phyloP scores from a whole-genome alignment of 768 basidiomycete genomes.

The Leucocoprinus sp. region DNA sequence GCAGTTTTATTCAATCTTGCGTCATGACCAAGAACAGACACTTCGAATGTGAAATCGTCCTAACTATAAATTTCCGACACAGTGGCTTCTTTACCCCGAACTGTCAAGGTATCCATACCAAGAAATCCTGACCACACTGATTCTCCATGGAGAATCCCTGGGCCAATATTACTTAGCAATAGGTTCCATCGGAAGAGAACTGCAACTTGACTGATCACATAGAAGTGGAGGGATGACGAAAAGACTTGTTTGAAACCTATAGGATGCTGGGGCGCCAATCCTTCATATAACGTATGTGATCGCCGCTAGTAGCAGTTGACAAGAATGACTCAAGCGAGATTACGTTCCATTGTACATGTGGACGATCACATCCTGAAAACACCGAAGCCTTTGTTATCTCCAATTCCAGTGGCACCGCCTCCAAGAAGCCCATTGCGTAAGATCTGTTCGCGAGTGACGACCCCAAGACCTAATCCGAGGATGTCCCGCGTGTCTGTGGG shows the following conservation, averaged over 20 bases:
- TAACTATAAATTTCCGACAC: conserved; percentile 42
- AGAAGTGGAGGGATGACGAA: too few relatives aligned
- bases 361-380: conserved; percentile 76
- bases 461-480: conserved; percentile 77
- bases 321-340: neutral
- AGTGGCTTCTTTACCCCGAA: conserved; percentile 33
- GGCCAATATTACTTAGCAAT: conserved; percentile 11
- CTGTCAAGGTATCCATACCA: conserved; percentile 38
- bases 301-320: too few relatives aligned
- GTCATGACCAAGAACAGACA: conserved; percentile 36
- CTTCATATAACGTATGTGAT: too few relatives aligned
- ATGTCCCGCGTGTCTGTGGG: conserved; percentile 86
- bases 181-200: too few relatives aligned
- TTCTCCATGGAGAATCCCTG: conserved; percentile 40
- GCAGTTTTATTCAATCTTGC: too few relatives aligned
- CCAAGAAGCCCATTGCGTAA: conserved; percentile 10
- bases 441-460: conserved; percentile 47
- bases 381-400: conserved; percentile 65
- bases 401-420: conserved; percentile 58
- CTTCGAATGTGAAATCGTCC: conserved; percentile 40
- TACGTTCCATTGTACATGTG: neutral
- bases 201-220: too few relatives aligned
- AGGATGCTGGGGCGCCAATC: too few relatives aligned
- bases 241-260: too few relatives aligned
- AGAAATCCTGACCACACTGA: conserved; percentile 22